Evolutionary conservation across 331 rosid genomes (phyloP).

Genomic region (Dryas integrifolia): DNA sequence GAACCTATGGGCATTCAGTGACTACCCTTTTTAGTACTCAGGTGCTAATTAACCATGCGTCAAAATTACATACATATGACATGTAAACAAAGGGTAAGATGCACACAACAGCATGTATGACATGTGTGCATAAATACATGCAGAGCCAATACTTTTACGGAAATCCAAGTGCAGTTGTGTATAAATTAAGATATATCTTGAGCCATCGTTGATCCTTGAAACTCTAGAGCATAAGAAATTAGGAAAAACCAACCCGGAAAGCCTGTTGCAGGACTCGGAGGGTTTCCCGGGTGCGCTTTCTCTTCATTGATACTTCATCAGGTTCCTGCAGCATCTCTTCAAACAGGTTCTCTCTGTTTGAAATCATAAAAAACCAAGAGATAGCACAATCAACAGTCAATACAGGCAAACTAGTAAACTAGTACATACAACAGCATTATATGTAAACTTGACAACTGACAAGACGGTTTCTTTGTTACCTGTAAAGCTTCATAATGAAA

Average conservation of each 20-base stretch:
- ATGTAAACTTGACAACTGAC: conserved; percentile 4
- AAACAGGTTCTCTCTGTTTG: conserved; percentile 76
- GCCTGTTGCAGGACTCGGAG: conserved; percentile 85
- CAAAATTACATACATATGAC: background rate
- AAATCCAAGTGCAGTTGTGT: background rate
- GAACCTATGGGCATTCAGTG: background rate
- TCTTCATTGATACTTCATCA: conserved; percentile 68
- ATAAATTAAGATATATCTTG: background rate
- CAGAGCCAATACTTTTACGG: background rate
- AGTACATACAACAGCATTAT: background rate
- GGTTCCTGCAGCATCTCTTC: conserved; percentile 96
- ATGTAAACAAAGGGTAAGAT: no score
- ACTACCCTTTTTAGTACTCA: background rate
- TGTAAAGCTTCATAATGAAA: conserved; percentile 84
- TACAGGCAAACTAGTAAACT: background rate
- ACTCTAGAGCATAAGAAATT: conserved; percentile 10
- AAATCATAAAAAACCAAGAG: conserved; percentile 18
- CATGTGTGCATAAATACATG: background rate
- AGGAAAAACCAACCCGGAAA: conserved; percentile 53
- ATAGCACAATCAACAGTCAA: conserved; percentile 25
- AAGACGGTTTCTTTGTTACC: conserved; percentile 40
- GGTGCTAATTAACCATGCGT: background rate
- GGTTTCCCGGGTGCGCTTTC: conserved; percentile 73
- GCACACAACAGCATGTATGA: background rate
- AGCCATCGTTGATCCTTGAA: background rate